phyloP scores from a whole-genome alignment of 2,329 filamentous ascomycete genomes.

The Diaporthe eres region DNA sequence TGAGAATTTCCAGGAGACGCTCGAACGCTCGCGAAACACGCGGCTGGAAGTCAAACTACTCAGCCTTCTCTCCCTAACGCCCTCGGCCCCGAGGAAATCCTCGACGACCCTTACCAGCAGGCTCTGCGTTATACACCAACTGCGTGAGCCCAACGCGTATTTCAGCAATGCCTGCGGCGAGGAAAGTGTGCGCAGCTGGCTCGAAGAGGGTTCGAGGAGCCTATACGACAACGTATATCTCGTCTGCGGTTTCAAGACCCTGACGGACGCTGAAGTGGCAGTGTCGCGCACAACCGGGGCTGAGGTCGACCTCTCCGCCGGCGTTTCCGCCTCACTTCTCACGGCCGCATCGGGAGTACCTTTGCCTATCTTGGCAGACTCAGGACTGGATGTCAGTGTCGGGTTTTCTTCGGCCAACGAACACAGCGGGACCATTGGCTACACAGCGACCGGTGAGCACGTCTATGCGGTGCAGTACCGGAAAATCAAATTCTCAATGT shows the following conservation, averaged over 20 bases:
- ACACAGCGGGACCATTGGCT: neutral
- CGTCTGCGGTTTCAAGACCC: neutral
- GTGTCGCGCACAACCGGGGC: neutral
- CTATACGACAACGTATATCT: neutral
- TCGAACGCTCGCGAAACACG: neutral
- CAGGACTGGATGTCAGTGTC: neutral
- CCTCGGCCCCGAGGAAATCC: neutral
- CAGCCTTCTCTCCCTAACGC: neutral
- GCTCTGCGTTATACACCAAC: neutral
- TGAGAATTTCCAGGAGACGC: neutral
- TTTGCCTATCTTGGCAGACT: neutral
- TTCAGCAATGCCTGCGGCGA: neutral
- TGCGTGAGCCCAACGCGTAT: neutral
- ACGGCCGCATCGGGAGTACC: neutral
- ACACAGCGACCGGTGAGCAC: neutral
- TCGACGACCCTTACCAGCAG: neutral
- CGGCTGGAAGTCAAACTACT: neutral
- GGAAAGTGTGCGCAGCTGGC: neutral
- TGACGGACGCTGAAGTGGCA: neutral
- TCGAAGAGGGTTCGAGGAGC: neutral
- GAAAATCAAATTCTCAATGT: neutral
- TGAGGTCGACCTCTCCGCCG: neutral
- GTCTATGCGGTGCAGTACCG: neutral
- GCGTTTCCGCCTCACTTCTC: neutral
- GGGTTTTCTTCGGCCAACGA: neutral